Evolutionary conservation across 495 filamentous ascomycete genomes (phyloP), one percentile per base, ranked within the genome.

Genomic region (Tuber melanosporum): DNA sequence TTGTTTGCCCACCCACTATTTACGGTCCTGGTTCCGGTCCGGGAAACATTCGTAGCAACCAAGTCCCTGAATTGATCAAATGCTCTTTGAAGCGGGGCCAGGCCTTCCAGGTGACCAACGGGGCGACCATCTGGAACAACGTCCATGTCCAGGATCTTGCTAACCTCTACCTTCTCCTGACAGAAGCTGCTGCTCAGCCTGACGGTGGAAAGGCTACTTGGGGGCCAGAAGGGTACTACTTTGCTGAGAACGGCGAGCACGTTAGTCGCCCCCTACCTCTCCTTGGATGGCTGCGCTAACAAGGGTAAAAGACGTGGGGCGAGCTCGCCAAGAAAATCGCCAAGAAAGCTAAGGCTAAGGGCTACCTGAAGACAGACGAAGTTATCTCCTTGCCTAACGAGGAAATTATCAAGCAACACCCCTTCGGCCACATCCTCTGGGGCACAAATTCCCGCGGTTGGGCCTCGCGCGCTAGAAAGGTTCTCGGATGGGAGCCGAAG

Each of bases 1-100:
- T 96, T 82, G 87, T 95, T 39, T 92, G 89, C 76, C 92, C 93
- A 9, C 92, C 93, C 1, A 89, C 88, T 8, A 95, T 96, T 82
- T 95, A 94, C 82, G 93, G 92, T 10, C 43, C 77, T 20, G 93
- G 92, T 42, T 89, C 91, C 46, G 92, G 93, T 0, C 87, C 92
- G 2, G 88, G 86, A 69, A 95, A 95, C 82, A 85, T 87, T 79
- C 87, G 88, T 81, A 92, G 90, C 77, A 83, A 88, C 73, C 92
- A 95, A 80, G 87, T 91, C 0, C 90, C 91, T 72, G 82, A 83
- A 70, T 83, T 95, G 32, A 84, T 87, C n/a, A 81, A 85, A 3
- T 83, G 82, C 15, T 89, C 89, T 8, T 83, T 95, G 10, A 80
- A 91, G 83, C 84, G 88, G 26, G 90, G 91, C 36, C 87, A 90